Percentiles rank a stretch among this genome's conserved stretches.
phyloP scores from a whole-genome alignment of 208 protist species.

The Naegleria fowleri region DNA sequence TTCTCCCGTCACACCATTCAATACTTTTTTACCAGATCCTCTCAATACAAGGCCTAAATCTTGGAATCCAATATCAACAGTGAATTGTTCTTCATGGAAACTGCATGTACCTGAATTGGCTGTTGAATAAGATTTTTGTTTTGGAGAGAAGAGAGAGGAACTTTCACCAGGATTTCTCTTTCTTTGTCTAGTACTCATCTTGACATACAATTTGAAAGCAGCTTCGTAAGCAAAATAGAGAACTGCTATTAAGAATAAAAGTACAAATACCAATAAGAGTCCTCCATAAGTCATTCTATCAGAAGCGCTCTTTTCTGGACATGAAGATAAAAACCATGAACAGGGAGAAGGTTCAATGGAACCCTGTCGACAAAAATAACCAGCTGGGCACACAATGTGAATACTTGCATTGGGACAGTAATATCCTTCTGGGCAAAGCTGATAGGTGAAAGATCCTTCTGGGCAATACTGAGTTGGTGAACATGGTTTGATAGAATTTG shows the following conservation, averaged over 20 bases:
- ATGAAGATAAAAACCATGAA: constrained; percentile 3
- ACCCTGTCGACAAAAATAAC: neutral
- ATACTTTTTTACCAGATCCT: neutral
- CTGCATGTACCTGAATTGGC: neutral
- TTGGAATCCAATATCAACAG: constrained; percentile 7
- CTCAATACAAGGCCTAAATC: neutral
- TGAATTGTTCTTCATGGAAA: constrained; percentile 11
- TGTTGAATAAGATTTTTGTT: neutral
- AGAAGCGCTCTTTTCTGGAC: neutral
- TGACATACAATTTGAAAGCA: neutral
- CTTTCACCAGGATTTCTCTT: neutral
- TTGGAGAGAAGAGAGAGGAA: neutral
- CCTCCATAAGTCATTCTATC: constrained; percentile 3
- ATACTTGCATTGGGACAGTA: constrained; percentile 29
- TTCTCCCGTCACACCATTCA: neutral
- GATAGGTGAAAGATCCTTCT: neutral
- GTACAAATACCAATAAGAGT: neutral
- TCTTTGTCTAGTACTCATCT: neutral
- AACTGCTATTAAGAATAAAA: neutral
- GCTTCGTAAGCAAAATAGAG: neutral
- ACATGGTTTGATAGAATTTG: neutral
- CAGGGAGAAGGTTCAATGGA: neutral
- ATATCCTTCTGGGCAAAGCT: constrained; percentile 31
- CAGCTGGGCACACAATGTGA: neutral
- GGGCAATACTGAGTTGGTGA: constrained; percentile 11